Conservation (phyloP, 768 basidiomycete genomes). For the Dacryopinax primogenitus region DNA sequence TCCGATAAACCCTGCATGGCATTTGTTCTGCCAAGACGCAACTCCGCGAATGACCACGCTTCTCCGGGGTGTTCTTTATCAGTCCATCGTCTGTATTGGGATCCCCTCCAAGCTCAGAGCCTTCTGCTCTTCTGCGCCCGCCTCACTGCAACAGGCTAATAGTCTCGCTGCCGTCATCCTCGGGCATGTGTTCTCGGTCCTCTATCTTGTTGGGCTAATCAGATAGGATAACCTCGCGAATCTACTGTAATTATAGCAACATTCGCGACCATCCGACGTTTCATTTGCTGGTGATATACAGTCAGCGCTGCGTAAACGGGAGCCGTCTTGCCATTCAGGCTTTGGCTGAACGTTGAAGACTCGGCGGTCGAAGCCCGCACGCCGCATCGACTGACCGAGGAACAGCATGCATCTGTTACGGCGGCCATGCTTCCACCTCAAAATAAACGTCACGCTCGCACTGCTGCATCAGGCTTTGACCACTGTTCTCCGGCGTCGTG, state of each 20-base stretch:
- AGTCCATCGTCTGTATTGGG: neutral
- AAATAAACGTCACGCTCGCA: conserved; percentile 6
- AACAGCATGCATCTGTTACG: neutral
- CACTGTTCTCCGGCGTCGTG: neutral
- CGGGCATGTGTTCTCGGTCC: neutral
- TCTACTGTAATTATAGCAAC: conserved; percentile 4
- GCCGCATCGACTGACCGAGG: conserved; percentile 1
- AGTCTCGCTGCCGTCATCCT: neutral
- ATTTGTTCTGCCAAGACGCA: neutral
- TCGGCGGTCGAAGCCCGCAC: neutral
- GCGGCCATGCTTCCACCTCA: neutral
- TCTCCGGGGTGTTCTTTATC: neutral
- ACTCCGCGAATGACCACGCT: neutral
- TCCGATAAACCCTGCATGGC: too few relatives aligned
- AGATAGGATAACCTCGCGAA: conserved; percentile 9
- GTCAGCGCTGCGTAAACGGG: neutral
- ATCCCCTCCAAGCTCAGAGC: neutral
- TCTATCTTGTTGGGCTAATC: neutral
- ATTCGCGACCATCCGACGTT: neutral
- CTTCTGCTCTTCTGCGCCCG: neutral
- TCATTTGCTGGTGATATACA: neutral
- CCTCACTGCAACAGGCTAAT: conserved; percentile 1
- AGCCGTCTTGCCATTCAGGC: neutral
- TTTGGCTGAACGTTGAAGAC: neutral
- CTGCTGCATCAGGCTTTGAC: neutral